Base-by-base conservation (phyloP, 225 moss, liverwort and hornwort species). In the Bryoerythrophyllum caledonicum region DNA sequence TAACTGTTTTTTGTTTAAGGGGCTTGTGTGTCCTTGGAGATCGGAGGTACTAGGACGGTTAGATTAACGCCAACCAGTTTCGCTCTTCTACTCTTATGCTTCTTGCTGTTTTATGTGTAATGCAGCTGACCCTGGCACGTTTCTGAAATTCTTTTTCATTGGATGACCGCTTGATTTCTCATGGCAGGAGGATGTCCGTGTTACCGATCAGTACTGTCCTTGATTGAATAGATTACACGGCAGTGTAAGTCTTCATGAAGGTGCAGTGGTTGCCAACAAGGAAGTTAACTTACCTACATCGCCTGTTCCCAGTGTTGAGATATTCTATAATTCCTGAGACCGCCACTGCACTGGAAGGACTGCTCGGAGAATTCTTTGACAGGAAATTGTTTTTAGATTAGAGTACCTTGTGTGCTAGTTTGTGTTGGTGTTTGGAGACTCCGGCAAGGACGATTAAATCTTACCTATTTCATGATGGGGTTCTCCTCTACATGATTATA, bases 391-490 rank as follows among this genome's bases (percentile, higher is more conserved):
- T 4, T 71, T 44, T 6, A 25, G 13, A 4, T 28, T 30, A 0
- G 12, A 23, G 9, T 10, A 38, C 6, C 62, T 23, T 37, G 38
- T 53, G 10, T 43, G 27, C 37, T 71, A 46, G 65, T 8, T 57
- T 16, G 46, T 19, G 21, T 71, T 44, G 1, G 44, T 54, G 55
- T 35, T 5, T 9, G 15, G 13, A 28, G 27, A 44, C 1, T 4
- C 5, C 1, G 15, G 46, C 75, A 13, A 40, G 21, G 61, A 67
- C 67, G 71, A 76, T 57, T 49, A 75, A 46, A 79, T 76, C 72
- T 76, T 79, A 80, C 67, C 79, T 83, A 83, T 83, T 83, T 83
- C 76, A 83, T 80, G 78, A 78, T 10, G 3, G 68, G 27, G 37
- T 52, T 43, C 38, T 52, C 48, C 24, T 78, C 74, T 43, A 12